Percentiles rank a stretch among this genome's conserved stretches.
Conservation (phyloP, 1,284 basidiomycete genomes). For the Puccinia brachypodii region DNA sequence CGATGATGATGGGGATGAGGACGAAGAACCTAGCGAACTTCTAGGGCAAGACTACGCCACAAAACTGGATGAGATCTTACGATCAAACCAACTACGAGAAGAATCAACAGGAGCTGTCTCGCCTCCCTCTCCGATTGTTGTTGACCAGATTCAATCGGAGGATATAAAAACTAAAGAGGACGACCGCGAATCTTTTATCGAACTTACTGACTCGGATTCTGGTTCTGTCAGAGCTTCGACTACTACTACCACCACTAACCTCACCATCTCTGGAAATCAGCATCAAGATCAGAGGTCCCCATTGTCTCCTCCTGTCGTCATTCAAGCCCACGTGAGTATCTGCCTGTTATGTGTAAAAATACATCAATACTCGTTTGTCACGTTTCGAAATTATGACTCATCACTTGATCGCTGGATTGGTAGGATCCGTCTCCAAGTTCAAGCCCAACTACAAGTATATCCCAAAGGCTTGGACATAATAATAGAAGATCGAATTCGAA, state of each 20-base stretch:
- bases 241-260: not conserved
- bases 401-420: not conserved
- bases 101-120: not conserved
- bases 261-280: not conserved
- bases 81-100: constrained; percentile 18
- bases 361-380: not conserved
- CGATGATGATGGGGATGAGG: constrained; percentile 17
- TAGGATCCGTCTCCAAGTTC: constrained; percentile 12
- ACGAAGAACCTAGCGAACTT: not conserved
- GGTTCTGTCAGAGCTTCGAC: not conserved
- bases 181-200: not conserved
- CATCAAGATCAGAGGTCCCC: not conserved
- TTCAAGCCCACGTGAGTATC: not conserved
- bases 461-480: not conserved
- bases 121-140: not conserved
- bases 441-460: constrained; percentile 10
- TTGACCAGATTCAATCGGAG: too few relatives aligned
- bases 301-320: not conserved
- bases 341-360: not conserved
- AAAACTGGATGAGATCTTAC: constrained; percentile 24
- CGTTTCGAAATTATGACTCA: not conserved
- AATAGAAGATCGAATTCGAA: not conserved
- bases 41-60: constrained; percentile 16
- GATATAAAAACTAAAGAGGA: not conserved
- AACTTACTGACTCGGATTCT: not conserved